Evolutionary conservation across 805 yeast species (phyloP).

Genomic region (Candida sithepensis): DNA sequence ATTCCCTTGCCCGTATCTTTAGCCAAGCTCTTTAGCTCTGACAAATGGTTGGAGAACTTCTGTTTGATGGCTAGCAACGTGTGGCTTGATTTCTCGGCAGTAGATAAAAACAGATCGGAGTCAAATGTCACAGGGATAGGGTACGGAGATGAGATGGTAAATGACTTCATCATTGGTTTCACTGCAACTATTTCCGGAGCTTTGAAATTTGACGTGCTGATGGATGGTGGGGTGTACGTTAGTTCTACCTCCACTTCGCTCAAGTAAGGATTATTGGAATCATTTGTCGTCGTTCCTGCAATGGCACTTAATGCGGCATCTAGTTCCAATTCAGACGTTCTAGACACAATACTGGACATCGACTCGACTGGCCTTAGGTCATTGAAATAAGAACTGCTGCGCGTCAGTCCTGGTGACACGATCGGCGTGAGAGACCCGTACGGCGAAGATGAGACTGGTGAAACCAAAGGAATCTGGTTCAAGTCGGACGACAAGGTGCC

Average conservation of each 20-base stretch:
- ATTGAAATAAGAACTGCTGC: background rate
- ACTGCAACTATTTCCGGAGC: conserved; percentile 17
- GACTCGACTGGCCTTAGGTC: conserved; percentile 3
- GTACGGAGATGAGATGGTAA: conserved; percentile 16
- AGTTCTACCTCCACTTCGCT: conserved; percentile 14
- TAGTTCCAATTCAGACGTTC: conserved; percentile 4
- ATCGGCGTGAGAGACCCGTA: conserved; percentile 4
- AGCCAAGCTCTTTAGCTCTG: conserved; percentile 13
- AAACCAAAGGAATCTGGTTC: conserved; percentile 7
- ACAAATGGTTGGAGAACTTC: conserved; percentile 11
- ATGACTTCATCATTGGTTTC: conserved; percentile 16
- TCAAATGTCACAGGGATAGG: conserved; percentile 20
- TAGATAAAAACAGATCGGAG: conserved; percentile 10
- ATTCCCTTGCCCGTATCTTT: conserved; percentile 19
- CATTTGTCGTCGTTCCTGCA: too few species aligned
- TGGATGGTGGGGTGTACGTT: conserved; percentile 7
- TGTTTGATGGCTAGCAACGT: conserved; percentile 11
- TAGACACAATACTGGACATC: background rate
- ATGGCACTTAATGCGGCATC: conserved; percentile 8
- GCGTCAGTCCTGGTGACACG: conserved; percentile 4
- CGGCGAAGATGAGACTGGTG: conserved; percentile 4
- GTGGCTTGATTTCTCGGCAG: conserved; percentile 13
- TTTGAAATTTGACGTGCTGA: conserved; percentile 1
- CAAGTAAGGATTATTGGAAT: conserved; percentile 7
- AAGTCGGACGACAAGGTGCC: background rate